Percentiles rank a stretch among this genome's conserved stretches.
Evolutionary conservation across 2,329 filamentous ascomycete species (phyloP).

Genomic region (Apiospora rasikravindrae): DNA sequence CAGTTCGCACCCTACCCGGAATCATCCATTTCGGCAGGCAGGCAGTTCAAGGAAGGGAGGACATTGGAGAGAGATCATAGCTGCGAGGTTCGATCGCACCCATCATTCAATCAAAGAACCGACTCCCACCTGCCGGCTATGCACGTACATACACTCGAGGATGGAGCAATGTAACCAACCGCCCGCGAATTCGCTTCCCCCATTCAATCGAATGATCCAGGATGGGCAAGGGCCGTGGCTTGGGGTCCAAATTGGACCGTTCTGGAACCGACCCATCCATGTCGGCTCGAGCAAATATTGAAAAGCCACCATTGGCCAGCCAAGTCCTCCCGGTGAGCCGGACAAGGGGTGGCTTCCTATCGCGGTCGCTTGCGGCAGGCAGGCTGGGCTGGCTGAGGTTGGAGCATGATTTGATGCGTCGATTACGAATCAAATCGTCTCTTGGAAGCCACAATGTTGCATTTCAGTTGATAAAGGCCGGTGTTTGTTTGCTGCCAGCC

Average conservation of each 20-base stretch:
- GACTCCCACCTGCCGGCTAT: not conserved
- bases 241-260: not conserved
- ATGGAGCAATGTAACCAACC: not conserved
- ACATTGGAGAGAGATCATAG: not conserved
- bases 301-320: not conserved
- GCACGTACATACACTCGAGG: not conserved
- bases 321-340: constrained; percentile 2
- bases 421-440: not conserved
- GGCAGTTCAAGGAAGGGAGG: not conserved
- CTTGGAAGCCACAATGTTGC: not conserved
- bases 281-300: not conserved
- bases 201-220: not conserved
- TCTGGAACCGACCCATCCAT: not conserved
- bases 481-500: not conserved
- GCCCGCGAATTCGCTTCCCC: not conserved
- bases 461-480: not conserved
- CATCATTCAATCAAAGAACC: not conserved
- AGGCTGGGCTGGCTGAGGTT: not conserved
- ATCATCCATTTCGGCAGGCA: not conserved
- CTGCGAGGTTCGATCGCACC: not conserved
- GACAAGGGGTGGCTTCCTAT: not conserved
- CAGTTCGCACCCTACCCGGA: not conserved
- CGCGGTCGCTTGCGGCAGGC: no score
- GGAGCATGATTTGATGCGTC: not conserved
- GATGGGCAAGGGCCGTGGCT: not conserved